Conservation (phyloP, 495 filamentous ascomycete genomes). For the Poronia punctata region DNA sequence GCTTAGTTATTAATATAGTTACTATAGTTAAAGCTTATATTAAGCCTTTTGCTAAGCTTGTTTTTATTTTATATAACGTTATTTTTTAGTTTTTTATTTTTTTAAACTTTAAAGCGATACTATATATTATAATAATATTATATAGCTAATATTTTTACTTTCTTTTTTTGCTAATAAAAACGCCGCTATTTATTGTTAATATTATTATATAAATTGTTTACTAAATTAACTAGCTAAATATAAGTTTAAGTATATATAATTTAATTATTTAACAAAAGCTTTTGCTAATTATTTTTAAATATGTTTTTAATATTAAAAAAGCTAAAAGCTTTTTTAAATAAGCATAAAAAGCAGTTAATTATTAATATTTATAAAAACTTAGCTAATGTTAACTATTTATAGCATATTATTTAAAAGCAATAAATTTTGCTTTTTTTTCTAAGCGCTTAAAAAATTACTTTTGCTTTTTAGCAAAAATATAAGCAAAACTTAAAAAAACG, state of each 20-base stretch:
- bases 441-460: slow-evolving; percentile 5
- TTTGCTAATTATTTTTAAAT: too few species aligned
- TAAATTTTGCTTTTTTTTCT: slow-evolving; percentile 1
- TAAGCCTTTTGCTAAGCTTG: slow-evolving; percentile 1
- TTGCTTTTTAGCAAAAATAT: neutral
- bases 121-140: slow-evolving; percentile 6
- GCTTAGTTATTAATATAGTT: neutral
- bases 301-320: slow-evolving; percentile 9
- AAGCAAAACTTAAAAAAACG: slow-evolving; percentile 3
- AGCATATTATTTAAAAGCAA: slow-evolving; percentile 1
- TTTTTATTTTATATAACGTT: neutral
- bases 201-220: slow-evolving; percentile 8
- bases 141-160: slow-evolving; percentile 12
- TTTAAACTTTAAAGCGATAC: slow-evolving; percentile 2
- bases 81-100: slow-evolving; percentile 6
- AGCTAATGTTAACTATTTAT: slow-evolving; percentile 4
- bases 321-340: slow-evolving; percentile 5
- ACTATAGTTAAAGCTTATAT: slow-evolving; percentile 4
- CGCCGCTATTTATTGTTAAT: slow-evolving; percentile 13
- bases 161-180: slow-evolving; percentile 10
- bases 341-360: slow-evolving; percentile 2
- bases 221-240: slow-evolving; percentile 17
- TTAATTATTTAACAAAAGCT: slow-evolving; percentile 18
- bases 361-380: slow-evolving; percentile 6
- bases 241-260: slow-evolving; percentile 22